phyloP scores from a whole-genome alignment of 1,284 basidiomycete genomes.

The Apiotrichum montevideense region DNA sequence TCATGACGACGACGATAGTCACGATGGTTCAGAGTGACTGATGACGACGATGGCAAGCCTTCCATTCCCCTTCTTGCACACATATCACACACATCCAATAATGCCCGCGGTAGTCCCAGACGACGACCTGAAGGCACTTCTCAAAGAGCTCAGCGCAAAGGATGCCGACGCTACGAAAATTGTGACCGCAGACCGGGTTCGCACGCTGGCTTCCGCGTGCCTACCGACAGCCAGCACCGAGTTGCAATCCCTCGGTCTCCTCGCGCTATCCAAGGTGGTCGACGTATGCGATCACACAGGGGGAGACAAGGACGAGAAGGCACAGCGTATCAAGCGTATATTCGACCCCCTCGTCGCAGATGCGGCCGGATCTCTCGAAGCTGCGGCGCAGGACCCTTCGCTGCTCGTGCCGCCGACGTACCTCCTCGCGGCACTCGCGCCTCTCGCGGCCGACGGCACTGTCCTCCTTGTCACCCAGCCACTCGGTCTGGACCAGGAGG shows the following conservation, averaged over 20 bases:
- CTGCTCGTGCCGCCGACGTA: slow-evolving; percentile 11
- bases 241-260: slow-evolving; percentile 8
- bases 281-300: neutral
- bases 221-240: neutral
- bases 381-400: slow-evolving; percentile 3
- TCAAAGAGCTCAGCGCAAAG: slow-evolving; percentile 3
- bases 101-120: slow-evolving; percentile 1
- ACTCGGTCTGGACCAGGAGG: slow-evolving; percentile 10
- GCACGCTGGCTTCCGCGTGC: neutral
- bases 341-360: slow-evolving; percentile 13
- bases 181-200: neutral
- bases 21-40: too few species aligned
- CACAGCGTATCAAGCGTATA: slow-evolving; percentile 1
- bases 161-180: neutral
- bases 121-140: slow-evolving; percentile 8
- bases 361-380: slow-evolving; percentile 1
- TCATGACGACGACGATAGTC: too few species aligned
- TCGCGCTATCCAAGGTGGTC: slow-evolving; percentile 9
- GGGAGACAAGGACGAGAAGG: slow-evolving; percentile 1
- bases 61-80: too few species aligned
- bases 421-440: slow-evolving; percentile 28
- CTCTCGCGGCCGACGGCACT: slow-evolving; percentile 21
- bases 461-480: slow-evolving; percentile 23
- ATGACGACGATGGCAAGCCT: too few species aligned
- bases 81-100: neutral